Conservation (phyloP, 495 filamentous ascomycete species). For the Copromyces sp. region DNA sequence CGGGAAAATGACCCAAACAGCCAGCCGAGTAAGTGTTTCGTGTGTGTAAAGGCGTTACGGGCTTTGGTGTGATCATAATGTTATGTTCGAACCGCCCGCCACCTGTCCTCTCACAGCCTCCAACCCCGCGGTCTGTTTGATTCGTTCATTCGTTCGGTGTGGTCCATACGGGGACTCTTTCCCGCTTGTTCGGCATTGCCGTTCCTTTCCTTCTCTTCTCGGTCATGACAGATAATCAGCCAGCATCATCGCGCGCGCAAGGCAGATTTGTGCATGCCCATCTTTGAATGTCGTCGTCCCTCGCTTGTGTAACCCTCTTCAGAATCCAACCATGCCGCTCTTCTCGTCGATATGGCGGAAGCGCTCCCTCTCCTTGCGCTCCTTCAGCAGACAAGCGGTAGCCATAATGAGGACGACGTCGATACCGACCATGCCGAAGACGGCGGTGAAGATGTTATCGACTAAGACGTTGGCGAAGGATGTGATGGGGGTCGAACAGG, state of each 20-base stretch:
- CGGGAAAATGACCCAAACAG: not conserved
- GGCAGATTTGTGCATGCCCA: not conserved
- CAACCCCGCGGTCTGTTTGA: not conserved
- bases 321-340: conserved; percentile 37
- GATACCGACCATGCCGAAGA: conserved; percentile 65
- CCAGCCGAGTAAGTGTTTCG: not conserved
- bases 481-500: conserved; percentile 53
- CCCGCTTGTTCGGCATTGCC: not conserved
- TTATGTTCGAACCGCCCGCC: not conserved
- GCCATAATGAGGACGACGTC: conserved; percentile 53
- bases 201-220: not conserved
- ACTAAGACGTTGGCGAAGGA: conserved; percentile 56
- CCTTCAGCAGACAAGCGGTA: conserved; percentile 59
- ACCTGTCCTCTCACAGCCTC: not conserved
- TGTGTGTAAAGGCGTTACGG: not conserved
- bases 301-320: conserved; percentile 4
- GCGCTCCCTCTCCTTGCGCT: conserved; percentile 59
- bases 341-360: conserved; percentile 69
- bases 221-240: not conserved
- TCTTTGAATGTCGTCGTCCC: not conserved
- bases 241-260: not conserved
- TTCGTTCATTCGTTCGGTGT: not conserved
- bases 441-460: conserved; percentile 61
- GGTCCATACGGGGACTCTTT: not conserved
- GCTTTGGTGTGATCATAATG: not conserved